Evolutionary conservation across 164 flowering plant genomes (phyloP), one percentile per base, ranked within the genome.

Genomic region (Sedum album): DNA sequence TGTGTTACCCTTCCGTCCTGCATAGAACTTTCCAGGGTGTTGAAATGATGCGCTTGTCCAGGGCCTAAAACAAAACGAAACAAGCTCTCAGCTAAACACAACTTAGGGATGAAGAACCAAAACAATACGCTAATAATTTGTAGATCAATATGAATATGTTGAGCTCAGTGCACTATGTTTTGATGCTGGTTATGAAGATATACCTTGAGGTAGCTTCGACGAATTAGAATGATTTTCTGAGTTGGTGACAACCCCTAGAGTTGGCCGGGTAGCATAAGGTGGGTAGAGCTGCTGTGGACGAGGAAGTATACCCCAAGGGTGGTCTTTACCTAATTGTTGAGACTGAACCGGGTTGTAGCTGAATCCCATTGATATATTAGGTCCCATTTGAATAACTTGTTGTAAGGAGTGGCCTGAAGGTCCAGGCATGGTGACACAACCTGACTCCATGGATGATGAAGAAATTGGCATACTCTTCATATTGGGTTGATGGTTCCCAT

Each of bases 281-380:
- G 84, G 78, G 69, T 81, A 81, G 62, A 80, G 48, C 69, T 82
- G 86, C 62, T 78, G 86, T 66, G 81, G 75, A 70, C 79, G 85
- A 74, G 88, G 73, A 66, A 71, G 73, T 72, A 77, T 25, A 18
- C 83, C 84, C 83, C 80, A 79, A 1, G 88, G 68, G 61, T 76
- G 80, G 72, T 82, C 90, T 69, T 80, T 86, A 42, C 86, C 90
- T 73, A 89, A 68, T 18, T 73, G 68, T 21, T 93, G 94, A 72
- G 86, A 87, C 76, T 91, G 97, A 69, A 79, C 84, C 28, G 89
- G 72, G 4, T 90, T 70, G 75, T 86, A 84, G 65, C 93, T 91
- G 82, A 85, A 85, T 70, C 82, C 71, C 30, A 77, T 28, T 1
- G 90, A 85, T 65, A 78, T 63, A 69, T 78, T 41, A 65, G 79